Evolutionary conservation across 441 rosid genomes (phyloP).

Genomic region (Jatropha multifida): DNA sequence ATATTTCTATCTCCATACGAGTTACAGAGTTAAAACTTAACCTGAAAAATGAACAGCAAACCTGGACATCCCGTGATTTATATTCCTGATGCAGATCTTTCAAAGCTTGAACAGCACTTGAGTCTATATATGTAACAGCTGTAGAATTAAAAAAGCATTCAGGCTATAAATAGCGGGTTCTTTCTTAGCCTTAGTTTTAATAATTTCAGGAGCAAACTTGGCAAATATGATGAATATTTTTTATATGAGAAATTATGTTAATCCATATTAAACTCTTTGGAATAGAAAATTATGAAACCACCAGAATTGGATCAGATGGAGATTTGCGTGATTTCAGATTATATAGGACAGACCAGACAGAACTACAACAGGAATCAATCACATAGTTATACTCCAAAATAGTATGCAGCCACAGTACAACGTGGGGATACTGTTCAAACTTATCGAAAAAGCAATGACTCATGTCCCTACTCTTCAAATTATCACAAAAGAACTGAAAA

Average conservation of each 20-base stretch:
- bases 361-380: too few relatives aligned
- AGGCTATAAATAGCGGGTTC: not conserved
- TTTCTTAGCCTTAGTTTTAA: not conserved
- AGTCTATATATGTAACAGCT: conserved; percentile 79
- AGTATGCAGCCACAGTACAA: too few relatives aligned
- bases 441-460: too few relatives aligned
- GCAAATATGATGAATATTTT: not conserved
- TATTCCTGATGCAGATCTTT: conserved; percentile 77
- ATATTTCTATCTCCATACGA: not conserved
- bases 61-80: conserved; percentile 70
- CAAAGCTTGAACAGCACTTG: conserved; percentile 81
- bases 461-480: too few relatives aligned
- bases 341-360: too few relatives aligned
- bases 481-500: not conserved
- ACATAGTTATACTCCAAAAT: too few relatives aligned
- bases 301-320: too few relatives aligned
- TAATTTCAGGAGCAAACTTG: conserved; percentile 1
- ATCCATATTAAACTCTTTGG: not conserved
- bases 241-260: not conserved
- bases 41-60: conserved; percentile 17
- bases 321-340: too few relatives aligned
- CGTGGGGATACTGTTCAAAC: too few relatives aligned
- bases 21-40: not conserved
- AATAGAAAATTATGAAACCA: not conserved
- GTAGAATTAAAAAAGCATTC: conserved; percentile 21